A percentile compares a stretch with the other conserved stretches of the same genome.
phyloP scores from a whole-genome alignment of 1,284 basidiomycete species.

The Erythrobasidium hasegawianum region DNA sequence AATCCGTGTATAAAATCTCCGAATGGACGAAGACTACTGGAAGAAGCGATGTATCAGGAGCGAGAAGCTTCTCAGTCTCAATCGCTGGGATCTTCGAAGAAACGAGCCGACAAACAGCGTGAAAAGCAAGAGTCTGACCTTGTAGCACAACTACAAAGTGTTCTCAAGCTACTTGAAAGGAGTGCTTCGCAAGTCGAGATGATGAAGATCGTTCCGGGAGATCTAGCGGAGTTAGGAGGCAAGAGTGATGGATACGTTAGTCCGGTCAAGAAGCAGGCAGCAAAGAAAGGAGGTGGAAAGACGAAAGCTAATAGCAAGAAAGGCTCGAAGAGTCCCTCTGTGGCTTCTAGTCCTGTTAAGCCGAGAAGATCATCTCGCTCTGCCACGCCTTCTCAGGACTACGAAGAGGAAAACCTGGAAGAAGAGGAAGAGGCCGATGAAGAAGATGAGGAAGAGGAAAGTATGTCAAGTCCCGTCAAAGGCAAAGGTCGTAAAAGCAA shows the following conservation, averaged over 20 bases:
- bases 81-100: neutral
- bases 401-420: conserved; percentile 16
- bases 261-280: neutral
- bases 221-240: neutral
- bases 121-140: neutral
- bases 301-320: conserved; percentile 1
- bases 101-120: neutral
- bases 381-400: conserved; percentile 8
- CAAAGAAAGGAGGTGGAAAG: conserved; percentile 2
- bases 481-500: conserved; percentile 3
- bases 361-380: conserved; percentile 9
- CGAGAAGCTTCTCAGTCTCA: neutral
- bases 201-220: neutral
- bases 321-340: neutral
- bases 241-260: neutral
- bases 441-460: conserved; percentile 13
- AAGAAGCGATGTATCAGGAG: conserved; percentile 1
- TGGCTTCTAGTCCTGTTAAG: neutral
- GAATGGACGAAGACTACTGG: conserved; percentile 8
- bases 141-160: neutral
- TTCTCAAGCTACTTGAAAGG: neutral
- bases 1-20: neutral
- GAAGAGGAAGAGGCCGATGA: conserved; percentile 28
- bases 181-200: conserved; percentile 1
- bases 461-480: conserved; percentile 5